Conservation (phyloP, 2,329 filamentous ascomycete genomes). For the Nigrospora oryzae region DNA sequence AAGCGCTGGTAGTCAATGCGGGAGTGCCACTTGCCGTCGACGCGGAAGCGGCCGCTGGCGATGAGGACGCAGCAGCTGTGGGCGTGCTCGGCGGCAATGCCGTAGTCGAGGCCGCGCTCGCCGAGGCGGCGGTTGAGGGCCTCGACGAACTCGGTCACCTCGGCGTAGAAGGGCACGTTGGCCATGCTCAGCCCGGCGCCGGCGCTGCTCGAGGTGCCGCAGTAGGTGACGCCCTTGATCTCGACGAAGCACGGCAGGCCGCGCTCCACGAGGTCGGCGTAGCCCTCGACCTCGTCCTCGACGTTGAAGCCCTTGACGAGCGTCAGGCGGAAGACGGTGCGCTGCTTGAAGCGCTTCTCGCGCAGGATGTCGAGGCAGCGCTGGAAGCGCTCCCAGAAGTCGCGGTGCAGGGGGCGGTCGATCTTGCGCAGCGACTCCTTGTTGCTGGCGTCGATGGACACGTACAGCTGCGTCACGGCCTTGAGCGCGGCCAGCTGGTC, state of each 20-base stretch:
- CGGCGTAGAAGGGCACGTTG: constrained; percentile 93
- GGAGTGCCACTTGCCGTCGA: constrained; percentile 79
- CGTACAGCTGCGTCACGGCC: constrained; percentile 90
- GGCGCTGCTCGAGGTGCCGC: constrained; percentile 78
- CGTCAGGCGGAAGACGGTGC: constrained; percentile 90
- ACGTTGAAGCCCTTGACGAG: constrained; percentile 98
- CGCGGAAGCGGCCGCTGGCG: constrained; percentile 71
- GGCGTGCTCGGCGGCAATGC: constrained; percentile 89
- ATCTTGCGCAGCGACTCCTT: constrained; percentile 80
- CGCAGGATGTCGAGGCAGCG: constrained; percentile 83
- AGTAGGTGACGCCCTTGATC: constrained; percentile 95
- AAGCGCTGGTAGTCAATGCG: constrained; percentile 85
- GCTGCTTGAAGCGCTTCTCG: constrained; percentile 73
- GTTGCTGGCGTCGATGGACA: constrained; percentile 92
- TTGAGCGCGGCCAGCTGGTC: constrained; percentile 76
- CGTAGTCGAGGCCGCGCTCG: constrained; percentile 68
- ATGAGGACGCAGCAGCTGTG: constrained; percentile 90
- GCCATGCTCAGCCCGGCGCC: constrained; percentile 90
- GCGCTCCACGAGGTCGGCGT: constrained; percentile 79
- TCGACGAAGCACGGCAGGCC: constrained; percentile 89
- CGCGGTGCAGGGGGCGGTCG: constrained; percentile 83
- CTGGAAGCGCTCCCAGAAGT: constrained; percentile 96
- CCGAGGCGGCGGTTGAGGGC: constrained; percentile 63
- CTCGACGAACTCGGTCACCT: constrained; percentile 75
- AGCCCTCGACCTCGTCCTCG: constrained; percentile 84